Conservation (phyloP, 495 filamentous ascomycete genomes). For the Aspergillus kassunensis region DNA sequence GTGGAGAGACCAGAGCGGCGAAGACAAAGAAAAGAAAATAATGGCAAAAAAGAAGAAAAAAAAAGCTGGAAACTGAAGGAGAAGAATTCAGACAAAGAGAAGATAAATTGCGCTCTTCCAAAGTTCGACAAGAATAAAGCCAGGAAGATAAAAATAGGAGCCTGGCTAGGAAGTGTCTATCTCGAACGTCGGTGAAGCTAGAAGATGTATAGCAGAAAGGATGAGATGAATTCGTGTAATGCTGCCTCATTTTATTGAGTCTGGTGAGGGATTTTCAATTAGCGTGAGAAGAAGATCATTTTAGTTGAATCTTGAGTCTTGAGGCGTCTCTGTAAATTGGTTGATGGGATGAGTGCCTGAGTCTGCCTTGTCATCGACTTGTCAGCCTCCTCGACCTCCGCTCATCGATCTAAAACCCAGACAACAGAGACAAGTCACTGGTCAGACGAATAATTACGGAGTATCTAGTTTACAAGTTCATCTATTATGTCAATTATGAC, state of each 20-base stretch:
- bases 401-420: not conserved
- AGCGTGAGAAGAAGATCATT: not conserved
- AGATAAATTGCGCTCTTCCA: not conserved
- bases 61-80: not conserved
- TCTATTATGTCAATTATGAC: not conserved
- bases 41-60: not conserved
- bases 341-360: not conserved
- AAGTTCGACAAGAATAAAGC: too few relatives aligned
- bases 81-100: not conserved
- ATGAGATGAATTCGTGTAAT: not conserved
- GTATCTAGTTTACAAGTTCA: too few relatives aligned
- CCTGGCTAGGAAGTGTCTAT: too few relatives aligned
- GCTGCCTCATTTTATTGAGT: not conserved
- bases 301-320: not conserved
- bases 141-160: conserved; percentile 6
- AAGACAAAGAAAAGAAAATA: not conserved
- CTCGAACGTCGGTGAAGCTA: not conserved
- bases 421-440: too few relatives aligned
- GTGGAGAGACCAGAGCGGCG: not conserved
- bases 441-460: too few relatives aligned
- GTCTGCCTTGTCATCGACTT: conserved; percentile 5
- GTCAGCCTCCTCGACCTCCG: not conserved
- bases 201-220: not conserved
- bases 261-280: conserved; percentile 6
- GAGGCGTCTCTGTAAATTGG: not conserved